Conservation (phyloP, 345 rosid genomes). For the Citrus inodora region DNA sequence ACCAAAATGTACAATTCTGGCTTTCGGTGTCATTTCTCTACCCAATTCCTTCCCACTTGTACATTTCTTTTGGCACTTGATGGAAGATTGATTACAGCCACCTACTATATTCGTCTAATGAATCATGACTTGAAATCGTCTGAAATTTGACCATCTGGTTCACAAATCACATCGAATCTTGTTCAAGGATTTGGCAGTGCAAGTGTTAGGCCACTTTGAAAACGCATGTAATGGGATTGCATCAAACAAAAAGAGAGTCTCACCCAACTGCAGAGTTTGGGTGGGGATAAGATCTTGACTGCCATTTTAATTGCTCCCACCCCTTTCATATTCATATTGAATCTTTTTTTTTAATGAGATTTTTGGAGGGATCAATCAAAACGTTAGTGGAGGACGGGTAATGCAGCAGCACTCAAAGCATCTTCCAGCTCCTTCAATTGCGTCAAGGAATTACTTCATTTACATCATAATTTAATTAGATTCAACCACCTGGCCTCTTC, state of each 20-base stretch:
- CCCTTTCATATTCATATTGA: not conserved
- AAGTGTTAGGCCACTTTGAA: not conserved
- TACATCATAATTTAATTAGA: too few species aligned
- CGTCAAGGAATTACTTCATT: too few species aligned
- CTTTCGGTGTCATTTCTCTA: too few species aligned
- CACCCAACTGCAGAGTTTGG: not conserved
- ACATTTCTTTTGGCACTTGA: not conserved
- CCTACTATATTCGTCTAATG: not conserved
- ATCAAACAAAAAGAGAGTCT: not conserved
- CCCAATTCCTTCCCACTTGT: not conserved
- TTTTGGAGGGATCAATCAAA: too few species aligned
- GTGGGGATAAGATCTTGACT: not conserved
- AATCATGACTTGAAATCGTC: not conserved
- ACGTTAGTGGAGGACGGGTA: too few species aligned
- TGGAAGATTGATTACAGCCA: not conserved
- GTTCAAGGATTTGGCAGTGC: not conserved
- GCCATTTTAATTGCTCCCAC: not conserved
- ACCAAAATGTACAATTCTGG: too few species aligned
- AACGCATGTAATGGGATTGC: not conserved
- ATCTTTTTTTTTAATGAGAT: too few species aligned
- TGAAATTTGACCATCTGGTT: not conserved
- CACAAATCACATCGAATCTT: not conserved
- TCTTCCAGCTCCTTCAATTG: too few species aligned
- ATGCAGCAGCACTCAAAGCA: too few species aligned
- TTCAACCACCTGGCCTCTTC: too few species aligned